These are phyloP conservation scores for Sanguinoderma infundibulare DNA, from an alignment of 1,284 basidiomycete species.

Conservation along the genomic window DNA sequence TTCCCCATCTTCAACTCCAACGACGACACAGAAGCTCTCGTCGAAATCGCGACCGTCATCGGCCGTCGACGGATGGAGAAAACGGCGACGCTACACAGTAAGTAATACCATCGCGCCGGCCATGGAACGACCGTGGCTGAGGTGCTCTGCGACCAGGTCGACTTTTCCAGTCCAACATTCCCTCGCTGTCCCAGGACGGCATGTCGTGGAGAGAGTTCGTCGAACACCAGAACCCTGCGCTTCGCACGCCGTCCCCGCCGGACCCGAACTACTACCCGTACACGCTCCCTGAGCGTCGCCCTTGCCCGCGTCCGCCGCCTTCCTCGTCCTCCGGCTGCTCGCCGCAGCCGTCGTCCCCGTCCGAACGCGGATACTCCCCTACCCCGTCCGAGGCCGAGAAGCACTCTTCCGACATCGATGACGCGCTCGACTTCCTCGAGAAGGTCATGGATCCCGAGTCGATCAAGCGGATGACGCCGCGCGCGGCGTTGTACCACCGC, in stretches of 20 bases:
- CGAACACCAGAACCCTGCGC: constrained; percentile 74
- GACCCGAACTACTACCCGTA: constrained; percentile 62
- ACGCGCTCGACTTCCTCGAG: constrained; percentile 76
- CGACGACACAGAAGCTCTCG: constrained; percentile 93
- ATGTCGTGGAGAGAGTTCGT: constrained; percentile 77
- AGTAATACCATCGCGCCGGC: constrained; percentile 33
- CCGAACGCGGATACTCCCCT: constrained; percentile 19
- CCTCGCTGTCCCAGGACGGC: constrained; percentile 69
- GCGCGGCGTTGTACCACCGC: constrained; percentile 74
- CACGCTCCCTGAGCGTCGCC: constrained; percentile 23
- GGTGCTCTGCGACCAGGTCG: constrained; percentile 62
- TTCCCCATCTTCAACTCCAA: constrained; percentile 96
- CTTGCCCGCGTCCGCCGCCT: constrained; percentile 33
- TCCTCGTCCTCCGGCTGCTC: constrained; percentile 36
- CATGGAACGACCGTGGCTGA: neutral
- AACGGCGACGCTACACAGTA: constrained; percentile 90
- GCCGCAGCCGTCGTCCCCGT: constrained; percentile 26
- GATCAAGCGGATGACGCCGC: constrained; percentile 77
- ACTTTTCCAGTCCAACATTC: constrained; percentile 85
- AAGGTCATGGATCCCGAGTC: constrained; percentile 76
- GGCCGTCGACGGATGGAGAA: constrained; percentile 87
- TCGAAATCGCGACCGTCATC: constrained; percentile 93
- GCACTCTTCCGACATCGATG: constrained; percentile 63
- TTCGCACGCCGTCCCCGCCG: constrained; percentile 60
- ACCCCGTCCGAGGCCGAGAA: constrained; percentile 32